Conservation (phyloP, 805 yeast genomes). For the Kazachstania taianensis region DNA sequence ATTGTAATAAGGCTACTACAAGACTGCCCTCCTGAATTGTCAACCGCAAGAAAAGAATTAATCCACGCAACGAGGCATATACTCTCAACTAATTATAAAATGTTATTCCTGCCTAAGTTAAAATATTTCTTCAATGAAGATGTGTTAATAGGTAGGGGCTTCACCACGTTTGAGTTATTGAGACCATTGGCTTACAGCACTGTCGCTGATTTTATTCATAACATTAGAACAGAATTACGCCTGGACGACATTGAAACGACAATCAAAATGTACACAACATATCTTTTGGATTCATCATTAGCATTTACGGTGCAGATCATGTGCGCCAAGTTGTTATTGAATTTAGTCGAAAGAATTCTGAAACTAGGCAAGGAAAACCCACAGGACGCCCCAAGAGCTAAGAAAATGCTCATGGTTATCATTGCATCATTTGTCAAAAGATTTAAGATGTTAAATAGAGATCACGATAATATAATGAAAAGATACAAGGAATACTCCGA, state of each 20-base stretch:
- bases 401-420: constrained; percentile 71
- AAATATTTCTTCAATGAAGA: constrained; percentile 78
- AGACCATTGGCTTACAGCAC: constrained; percentile 91
- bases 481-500: constrained; percentile 47
- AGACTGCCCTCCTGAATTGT: constrained; percentile 90
- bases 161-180: constrained; percentile 81
- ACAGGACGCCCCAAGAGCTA: constrained; percentile 52
- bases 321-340: constrained; percentile 85
- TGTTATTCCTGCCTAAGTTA: constrained; percentile 73
- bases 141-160: constrained; percentile 83
- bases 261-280: constrained; percentile 68
- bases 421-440: constrained; percentile 82
- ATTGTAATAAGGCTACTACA: constrained; percentile 75
- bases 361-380: constrained; percentile 53
- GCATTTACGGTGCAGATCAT: constrained; percentile 89
- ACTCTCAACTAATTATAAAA: constrained; percentile 78
- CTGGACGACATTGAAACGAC: constrained; percentile 82
- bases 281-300: constrained; percentile 69
- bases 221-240: constrained; percentile 73
- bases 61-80: constrained; percentile 92
- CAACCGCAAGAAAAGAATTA: constrained; percentile 85
- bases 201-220: constrained; percentile 91
- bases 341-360: constrained; percentile 80
- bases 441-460: constrained; percentile 63
- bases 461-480: constrained; percentile 53